Percentiles rank a stretch among this genome's conserved stretches.
phyloP scores from a whole-genome alignment of 108 stramenopile genomes.

The Discostella pseudostelligera region DNA sequence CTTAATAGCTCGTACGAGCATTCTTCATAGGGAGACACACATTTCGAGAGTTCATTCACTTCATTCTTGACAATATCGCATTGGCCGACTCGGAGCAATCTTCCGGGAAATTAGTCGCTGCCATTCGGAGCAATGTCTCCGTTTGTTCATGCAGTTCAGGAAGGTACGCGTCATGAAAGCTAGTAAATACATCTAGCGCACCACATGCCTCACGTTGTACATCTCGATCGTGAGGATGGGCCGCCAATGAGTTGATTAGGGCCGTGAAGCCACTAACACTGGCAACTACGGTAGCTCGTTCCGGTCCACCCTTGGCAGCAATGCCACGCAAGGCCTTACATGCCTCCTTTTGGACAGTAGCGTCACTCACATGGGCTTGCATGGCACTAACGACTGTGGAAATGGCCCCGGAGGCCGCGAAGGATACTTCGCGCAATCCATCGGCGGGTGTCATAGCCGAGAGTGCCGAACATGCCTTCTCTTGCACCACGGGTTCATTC shows the following conservation, averaged over 20 bases:
- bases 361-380: conserved; percentile 87
- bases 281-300: conserved; percentile 78
- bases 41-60: background rate
- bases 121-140: conserved; percentile 64
- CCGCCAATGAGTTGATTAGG: conserved; percentile 71
- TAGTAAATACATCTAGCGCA: conserved; percentile 60
- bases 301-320: conserved; percentile 67
- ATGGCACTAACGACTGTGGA: conserved; percentile 82
- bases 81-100: conserved; percentile 55
- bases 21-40: too few relatives aligned
- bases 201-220: conserved; percentile 70
- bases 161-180: conserved; percentile 64
- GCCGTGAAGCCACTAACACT: conserved; percentile 81
- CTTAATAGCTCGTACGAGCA: too few relatives aligned
- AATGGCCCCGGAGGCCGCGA: conserved; percentile 83
- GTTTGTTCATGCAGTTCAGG: conserved; percentile 70
- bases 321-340: conserved; percentile 72
- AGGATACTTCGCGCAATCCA: conserved; percentile 72
- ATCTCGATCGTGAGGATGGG: conserved; percentile 54
- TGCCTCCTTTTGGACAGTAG: conserved; percentile 74
- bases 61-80: conserved; percentile 47
- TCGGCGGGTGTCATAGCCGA: conserved; percentile 60
- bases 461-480: conserved; percentile 74
- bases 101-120: conserved; percentile 60
- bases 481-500: conserved; percentile 83